Conservation (phyloP, 208 protist genomes). For the Porcisia hertigi region DNA sequence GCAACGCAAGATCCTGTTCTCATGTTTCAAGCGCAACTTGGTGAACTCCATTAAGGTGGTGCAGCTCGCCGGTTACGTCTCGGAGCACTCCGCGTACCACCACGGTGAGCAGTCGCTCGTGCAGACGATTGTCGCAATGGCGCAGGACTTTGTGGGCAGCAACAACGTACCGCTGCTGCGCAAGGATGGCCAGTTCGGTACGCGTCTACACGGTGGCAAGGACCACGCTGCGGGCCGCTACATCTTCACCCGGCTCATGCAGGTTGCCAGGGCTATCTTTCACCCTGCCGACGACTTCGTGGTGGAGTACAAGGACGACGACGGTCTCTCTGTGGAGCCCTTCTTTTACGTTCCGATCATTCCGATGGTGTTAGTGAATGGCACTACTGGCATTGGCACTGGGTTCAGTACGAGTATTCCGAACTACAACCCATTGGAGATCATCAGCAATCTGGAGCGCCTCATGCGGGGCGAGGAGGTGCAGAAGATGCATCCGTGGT, state of each 20-base stretch:
- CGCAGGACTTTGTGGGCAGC: slow-evolving; percentile 97
- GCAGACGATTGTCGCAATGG: slow-evolving; percentile 99
- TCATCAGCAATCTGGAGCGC: slow-evolving; percentile 92
- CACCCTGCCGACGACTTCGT: slow-evolving; percentile 97
- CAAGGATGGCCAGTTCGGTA: slow-evolving; percentile 99
- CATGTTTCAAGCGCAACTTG: slow-evolving; percentile 99
- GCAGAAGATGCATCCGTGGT: slow-evolving; percentile 95
- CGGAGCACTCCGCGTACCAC: slow-evolving; percentile 99
- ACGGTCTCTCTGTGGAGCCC: slow-evolving; percentile 99
- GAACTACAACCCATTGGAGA: slow-evolving; percentile 97
- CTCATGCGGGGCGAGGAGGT: slow-evolving; percentile 88
- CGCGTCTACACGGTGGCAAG: slow-evolving; percentile 97
- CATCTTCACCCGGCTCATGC: slow-evolving; percentile 98
- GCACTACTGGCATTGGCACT: slow-evolving; percentile 99
- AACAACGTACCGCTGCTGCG: slow-evolving; percentile 99
- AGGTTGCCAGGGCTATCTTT: slow-evolving; percentile 96
- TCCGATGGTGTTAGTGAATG: slow-evolving; percentile 99
- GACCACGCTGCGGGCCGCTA: slow-evolving; percentile 98
- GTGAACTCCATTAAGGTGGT: slow-evolving; percentile 99
- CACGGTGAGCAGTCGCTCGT: slow-evolving; percentile 98
- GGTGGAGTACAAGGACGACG: slow-evolving; percentile 98
- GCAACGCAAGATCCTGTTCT: slow-evolving; percentile 99
- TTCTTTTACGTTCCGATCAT: slow-evolving; percentile 99
- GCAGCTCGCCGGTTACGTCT: slow-evolving; percentile 99
- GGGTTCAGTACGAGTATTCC: slow-evolving; percentile 99